phyloP scores from a whole-genome alignment of 257 asterid species.

The Prunella vulgaris region DNA sequence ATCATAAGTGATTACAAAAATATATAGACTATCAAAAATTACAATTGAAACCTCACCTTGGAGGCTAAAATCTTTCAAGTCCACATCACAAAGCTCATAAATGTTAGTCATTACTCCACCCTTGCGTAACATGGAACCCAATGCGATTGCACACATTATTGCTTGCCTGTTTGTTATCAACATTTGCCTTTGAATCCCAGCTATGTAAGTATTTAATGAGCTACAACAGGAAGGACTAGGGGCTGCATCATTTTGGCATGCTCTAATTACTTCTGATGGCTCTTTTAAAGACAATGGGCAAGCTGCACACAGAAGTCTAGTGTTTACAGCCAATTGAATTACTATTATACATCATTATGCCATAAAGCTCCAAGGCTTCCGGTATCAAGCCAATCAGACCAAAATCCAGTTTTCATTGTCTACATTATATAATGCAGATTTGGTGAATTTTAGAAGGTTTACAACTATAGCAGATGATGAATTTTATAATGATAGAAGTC shows the following conservation, averaged over 20 bases:
- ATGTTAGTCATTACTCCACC: constrained; percentile 74
- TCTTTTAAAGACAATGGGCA: constrained; percentile 71
- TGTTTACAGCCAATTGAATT: constrained; percentile 9
- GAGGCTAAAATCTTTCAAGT: constrained; percentile 80
- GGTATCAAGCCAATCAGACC: not conserved
- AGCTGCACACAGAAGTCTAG: constrained; percentile 33
- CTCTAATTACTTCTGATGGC: constrained; percentile 63
- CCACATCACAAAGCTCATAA: constrained; percentile 80
- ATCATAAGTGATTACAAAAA: not conserved
- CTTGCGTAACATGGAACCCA: constrained; percentile 71
- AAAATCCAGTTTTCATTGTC: not conserved
- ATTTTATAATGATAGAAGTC: not conserved
- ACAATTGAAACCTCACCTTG: constrained; percentile 48
- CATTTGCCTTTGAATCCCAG: constrained; percentile 68
- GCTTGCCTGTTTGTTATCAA: constrained; percentile 82
- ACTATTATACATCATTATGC: not conserved
- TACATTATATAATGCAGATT: not conserved
- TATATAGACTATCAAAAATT: not conserved
- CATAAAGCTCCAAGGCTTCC: not conserved
- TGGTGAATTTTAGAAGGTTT: not conserved
- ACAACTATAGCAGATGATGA: not conserved
- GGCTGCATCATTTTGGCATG: constrained; percentile 60
- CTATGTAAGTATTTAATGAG: constrained; percentile 60
- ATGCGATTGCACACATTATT: constrained; percentile 57
- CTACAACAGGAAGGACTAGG: constrained; percentile 73